Base-by-base conservation (phyloP, 2,329 filamentous ascomycete genomes). In the Colletotrichum tanaceti region DNA sequence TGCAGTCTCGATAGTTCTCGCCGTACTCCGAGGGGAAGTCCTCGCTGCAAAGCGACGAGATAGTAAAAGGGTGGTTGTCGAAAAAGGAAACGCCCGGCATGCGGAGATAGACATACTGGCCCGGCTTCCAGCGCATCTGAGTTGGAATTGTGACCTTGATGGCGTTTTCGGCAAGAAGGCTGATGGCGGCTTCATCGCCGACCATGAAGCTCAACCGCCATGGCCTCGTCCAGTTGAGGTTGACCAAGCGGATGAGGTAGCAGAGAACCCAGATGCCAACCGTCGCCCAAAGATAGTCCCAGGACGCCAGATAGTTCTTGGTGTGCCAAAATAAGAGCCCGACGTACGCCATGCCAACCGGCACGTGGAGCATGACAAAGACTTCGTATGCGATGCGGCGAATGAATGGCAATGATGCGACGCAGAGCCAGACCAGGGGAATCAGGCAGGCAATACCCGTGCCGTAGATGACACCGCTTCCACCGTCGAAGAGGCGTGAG, bases 71-170 rank as follows among this genome's bases (percentile, higher is more conserved):
- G 74, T 98, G 96, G 73, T 97, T 98, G 73, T 97, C 93, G 67
- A 98, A 90, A 2, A 97, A 79, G 0, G 94, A 94, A 73, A 98
- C 94, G 1, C 93, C 93, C 0, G 95, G 95, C 91, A 98, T 97
- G 60, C 95, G 90, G 22, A 98, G 85, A 77, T 98, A 98, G 20
- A 98, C 92, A 73, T 97, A 98, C 79, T 98, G 96, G 5, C 95
- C 96, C 0, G 95, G 94, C 76, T 89, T 91, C 95, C 95, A 98
- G 71, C 89, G 90, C 86, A 97, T 92, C 78, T 95, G 93, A 0
- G 95, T 98, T 1, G 95, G 94, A 58, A 98, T 92, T 0, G 95
- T 98, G 73, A 98, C 88, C 78, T 98, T 98, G 81, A 98, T 91
- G n/a, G 93, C 93, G 75, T 97, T 95, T 74, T 98, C 94, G 3